A percentile compares a stretch with the other conserved stretches of the same genome.
phyloP scores from a whole-genome alignment of 805 yeast genomes.

The Candida endomychidarum region DNA sequence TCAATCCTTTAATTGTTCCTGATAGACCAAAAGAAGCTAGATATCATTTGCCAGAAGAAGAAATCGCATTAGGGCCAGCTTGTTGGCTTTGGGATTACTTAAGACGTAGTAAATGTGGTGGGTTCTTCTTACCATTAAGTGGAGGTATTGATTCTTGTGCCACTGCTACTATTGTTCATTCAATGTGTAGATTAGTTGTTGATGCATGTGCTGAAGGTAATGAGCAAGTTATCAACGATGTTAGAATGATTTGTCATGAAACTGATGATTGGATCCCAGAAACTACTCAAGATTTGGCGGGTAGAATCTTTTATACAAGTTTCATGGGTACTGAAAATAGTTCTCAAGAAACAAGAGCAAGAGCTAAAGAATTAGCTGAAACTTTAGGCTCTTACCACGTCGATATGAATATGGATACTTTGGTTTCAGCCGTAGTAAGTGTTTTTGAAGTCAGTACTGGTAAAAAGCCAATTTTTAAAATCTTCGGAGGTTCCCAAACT shows the following conservation, averaged over 20 bases:
- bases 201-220: conserved; percentile 69
- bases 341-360: conserved; percentile 75
- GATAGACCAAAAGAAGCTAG: conserved; percentile 49
- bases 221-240: conserved; percentile 73
- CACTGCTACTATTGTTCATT: conserved; percentile 89
- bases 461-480: conserved; percentile 80
- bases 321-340: conserved; percentile 97
- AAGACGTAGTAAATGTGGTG: conserved; percentile 86
- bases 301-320: conserved; percentile 77
- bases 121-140: conserved; percentile 88
- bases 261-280: conserved; percentile 60
- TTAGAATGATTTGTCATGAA: conserved; percentile 61
- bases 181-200: conserved; percentile 88
- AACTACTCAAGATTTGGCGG: conserved; percentile 74
- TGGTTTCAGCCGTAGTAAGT: conserved; percentile 70
- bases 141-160: conserved; percentile 99
- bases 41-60: conserved; percentile 88
- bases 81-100: conserved; percentile 99
- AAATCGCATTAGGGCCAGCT: conserved; percentile 97
- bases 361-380: conserved; percentile 76
- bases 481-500: conserved; percentile 89
- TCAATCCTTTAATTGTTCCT: conserved; percentile 64
- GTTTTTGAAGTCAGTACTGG: conserved; percentile 91
- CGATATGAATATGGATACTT: conserved; percentile 86
- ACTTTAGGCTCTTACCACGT: conserved; percentile 86